Evolutionary conservation across 768 basidiomycete genomes (phyloP).

Genomic region (Paxillus involutus): DNA sequence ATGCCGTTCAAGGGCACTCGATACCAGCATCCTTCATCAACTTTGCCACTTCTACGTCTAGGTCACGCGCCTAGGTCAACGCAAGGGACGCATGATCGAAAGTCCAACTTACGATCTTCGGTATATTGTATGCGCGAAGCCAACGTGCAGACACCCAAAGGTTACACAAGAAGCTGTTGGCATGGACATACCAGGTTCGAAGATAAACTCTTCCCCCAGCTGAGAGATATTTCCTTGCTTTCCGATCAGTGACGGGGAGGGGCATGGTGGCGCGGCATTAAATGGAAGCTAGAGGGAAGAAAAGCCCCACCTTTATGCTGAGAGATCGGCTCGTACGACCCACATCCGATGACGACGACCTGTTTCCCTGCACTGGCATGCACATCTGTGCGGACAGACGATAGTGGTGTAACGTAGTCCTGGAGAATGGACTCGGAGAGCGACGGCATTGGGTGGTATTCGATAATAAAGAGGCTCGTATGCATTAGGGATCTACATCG

Average conservation of each 20-base stretch:
- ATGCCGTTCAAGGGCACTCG: conserved; percentile 15
- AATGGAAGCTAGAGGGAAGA: too few species aligned
- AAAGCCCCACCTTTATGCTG: conserved; percentile 45
- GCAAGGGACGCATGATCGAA: not conserved
- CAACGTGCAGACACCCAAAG: conserved; percentile 38
- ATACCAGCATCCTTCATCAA: conserved; percentile 47
- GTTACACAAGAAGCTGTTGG: not conserved
- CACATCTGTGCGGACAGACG: conserved; percentile 37
- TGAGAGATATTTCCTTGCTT: conserved; percentile 66
- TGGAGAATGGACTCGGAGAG: conserved; percentile 22
- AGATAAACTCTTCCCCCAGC: conserved; percentile 62
- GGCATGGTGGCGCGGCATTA: too few species aligned
- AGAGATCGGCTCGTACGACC: conserved; percentile 51
- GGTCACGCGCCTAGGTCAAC: not conserved
- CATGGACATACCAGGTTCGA: conserved; percentile 49
- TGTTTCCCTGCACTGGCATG: conserved; percentile 39
- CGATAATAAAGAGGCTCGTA: not conserved
- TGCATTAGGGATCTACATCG: not conserved
- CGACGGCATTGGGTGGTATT: not conserved
- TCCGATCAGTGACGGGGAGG: conserved; percentile 39
- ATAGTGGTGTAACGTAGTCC: conserved; percentile 49
- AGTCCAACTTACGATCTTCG: too few species aligned
- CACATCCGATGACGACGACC: conserved; percentile 62
- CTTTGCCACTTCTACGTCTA: conserved; percentile 51
- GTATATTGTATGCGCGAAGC: conserved; percentile 59